Percentiles rank a stretch among this genome's conserved stretches.
These are phyloP conservation scores for Penicillium digitatum DNA, from an alignment of 2,329 filamentous ascomycete species.

Conservation along the genomic window DNA sequence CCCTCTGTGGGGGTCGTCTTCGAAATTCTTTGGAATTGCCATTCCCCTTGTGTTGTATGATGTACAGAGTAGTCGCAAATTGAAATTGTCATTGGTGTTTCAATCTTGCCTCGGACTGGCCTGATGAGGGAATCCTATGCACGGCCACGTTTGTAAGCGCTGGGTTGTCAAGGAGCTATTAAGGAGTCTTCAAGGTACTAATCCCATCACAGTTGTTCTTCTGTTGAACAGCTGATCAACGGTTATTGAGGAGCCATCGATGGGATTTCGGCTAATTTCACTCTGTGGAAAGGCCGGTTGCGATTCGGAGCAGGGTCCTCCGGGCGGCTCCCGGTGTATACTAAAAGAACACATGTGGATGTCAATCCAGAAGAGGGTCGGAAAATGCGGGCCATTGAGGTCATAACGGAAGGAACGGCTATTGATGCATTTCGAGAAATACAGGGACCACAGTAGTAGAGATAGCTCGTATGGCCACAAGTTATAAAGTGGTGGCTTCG, in stretches of 20 bases:
- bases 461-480: too few relatives aligned
- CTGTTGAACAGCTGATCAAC: conserved; percentile 3
- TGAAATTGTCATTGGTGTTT: background rate
- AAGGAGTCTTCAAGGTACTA: background rate
- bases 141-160: background rate
- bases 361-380: background rate
- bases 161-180: background rate
- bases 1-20: background rate
- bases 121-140: background rate
- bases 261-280: conserved; percentile 5
- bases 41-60: background rate
- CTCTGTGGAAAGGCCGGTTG: background rate
- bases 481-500: background rate
- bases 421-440: background rate
- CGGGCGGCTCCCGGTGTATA: conserved; percentile 11
- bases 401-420: conserved; percentile 3
- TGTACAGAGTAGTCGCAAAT: too few relatives aligned
- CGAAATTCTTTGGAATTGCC: background rate
- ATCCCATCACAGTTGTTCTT: background rate
- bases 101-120: background rate
- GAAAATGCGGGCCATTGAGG: conserved; percentile 1
- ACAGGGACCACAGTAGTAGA: background rate
- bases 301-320: conserved; percentile 13
- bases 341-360: background rate
- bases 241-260: conserved; percentile 2